These are phyloP conservation scores for Echinochloa phyllopogon DNA, from an alignment of 176 grass and related monocot genomes.

Conservation along the genomic window DNA sequence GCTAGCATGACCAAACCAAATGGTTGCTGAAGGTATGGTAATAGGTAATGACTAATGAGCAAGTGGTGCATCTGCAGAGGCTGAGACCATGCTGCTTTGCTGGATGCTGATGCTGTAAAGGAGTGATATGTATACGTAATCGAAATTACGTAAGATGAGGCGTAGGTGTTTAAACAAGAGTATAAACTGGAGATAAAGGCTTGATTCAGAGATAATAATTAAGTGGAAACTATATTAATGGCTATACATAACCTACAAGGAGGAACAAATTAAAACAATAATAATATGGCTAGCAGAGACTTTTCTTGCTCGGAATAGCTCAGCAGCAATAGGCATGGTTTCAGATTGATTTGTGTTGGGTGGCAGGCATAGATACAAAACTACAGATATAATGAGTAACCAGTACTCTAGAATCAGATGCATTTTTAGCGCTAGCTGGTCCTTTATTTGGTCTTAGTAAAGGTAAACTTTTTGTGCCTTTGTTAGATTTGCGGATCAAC, in stretches of 20 bases:
- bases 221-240: constrained; percentile 19
- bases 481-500: constrained; percentile 53
- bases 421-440: constrained; percentile 29
- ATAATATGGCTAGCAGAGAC: neutral
- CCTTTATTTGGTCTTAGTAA: constrained; percentile 19
- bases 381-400: constrained; percentile 14
- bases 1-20: constrained; percentile 1
- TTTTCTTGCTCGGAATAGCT: constrained; percentile 22
- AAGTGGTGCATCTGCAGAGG: constrained; percentile 34
- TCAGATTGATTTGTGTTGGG: constrained; percentile 30
- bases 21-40: neutral
- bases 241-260: constrained; percentile 26
- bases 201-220: constrained; percentile 3
- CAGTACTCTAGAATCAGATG: constrained; percentile 59
- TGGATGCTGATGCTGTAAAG: constrained; percentile 49
- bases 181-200: constrained; percentile 26
- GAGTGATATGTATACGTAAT: constrained; percentile 39
- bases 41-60: constrained; percentile 3
- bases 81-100: constrained; percentile 7
- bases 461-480: constrained; percentile 40
- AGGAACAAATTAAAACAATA: neutral
- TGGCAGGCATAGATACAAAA: constrained; percentile 2
- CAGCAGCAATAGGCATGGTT: constrained; percentile 38
- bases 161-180: constrained; percentile 42
- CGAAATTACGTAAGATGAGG: constrained; percentile 45